These are phyloP conservation scores for Solanum paucissectum DNA, from an alignment of 257 asterid species.

Conservation along the genomic window DNA sequence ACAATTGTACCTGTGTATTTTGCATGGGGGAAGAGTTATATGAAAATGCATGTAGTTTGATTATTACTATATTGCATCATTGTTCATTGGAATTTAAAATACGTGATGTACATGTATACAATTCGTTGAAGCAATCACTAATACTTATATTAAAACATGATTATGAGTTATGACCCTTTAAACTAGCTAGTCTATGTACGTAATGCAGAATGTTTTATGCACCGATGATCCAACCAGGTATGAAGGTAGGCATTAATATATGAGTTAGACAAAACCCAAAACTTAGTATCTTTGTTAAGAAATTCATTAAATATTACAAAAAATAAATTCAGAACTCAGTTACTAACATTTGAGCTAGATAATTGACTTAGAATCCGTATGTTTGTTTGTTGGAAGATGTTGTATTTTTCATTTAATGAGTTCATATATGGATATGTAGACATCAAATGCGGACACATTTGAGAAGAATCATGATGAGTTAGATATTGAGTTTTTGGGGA, in stretches of 20 bases:
- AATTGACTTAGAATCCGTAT: background rate
- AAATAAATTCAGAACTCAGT: background rate
- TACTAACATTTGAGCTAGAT: background rate
- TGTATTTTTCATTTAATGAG: background rate
- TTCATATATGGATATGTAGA: constrained; percentile 16
- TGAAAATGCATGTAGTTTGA: background rate
- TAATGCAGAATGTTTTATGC: too few relatives aligned
- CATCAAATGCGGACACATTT: constrained; percentile 79
- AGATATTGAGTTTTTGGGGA: constrained; percentile 85
- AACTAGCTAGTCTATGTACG: too few relatives aligned
- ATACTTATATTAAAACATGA: too few relatives aligned
- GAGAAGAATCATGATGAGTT: constrained; percentile 91
- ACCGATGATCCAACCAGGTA: background rate
- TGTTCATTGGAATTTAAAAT: background rate
- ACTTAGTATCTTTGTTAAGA: background rate
- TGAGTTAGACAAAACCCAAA: too few relatives aligned
- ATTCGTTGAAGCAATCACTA: background rate
- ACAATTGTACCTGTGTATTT: background rate
- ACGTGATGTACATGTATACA: background rate
- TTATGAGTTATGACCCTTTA: too few relatives aligned
- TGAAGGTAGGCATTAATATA: too few relatives aligned
- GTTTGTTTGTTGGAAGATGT: background rate
- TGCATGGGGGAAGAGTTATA: background rate
- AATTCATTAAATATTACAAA: background rate
- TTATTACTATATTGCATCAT: background rate